Conservation (phyloP, 2,329 filamentous ascomycete genomes). For the Pseudopithomyces chartarum region DNA sequence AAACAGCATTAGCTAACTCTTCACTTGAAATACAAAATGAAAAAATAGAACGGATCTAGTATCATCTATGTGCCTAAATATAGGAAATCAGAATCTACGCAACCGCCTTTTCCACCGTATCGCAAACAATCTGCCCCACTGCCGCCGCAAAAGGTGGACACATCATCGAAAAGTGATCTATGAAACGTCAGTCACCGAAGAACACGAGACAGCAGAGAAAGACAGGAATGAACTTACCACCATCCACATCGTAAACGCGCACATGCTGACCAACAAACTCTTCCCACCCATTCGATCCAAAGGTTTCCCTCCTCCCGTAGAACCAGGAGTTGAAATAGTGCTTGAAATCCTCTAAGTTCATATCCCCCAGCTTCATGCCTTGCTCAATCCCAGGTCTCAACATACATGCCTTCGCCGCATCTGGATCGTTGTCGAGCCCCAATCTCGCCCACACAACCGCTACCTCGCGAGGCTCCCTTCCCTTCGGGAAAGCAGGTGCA, state of each 20-base stretch:
- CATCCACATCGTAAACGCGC: background rate
- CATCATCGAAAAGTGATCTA: slow-evolving; percentile 1
- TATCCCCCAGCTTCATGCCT: background rate
- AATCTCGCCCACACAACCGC: background rate
- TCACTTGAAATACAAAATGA: no score
- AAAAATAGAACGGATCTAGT: no score
- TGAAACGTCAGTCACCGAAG: background rate
- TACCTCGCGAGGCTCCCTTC: background rate
- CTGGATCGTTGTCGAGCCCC: background rate
- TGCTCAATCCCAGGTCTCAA: background rate
- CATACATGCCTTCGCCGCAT: background rate
- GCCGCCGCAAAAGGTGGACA: background rate
- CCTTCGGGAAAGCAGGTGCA: slow-evolving; percentile 1
- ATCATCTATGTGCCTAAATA: no score
- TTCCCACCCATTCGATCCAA: background rate
- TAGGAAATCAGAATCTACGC: no score
- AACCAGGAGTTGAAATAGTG: slow-evolving; percentile 1
- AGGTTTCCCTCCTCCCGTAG: background rate
- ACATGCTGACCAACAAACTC: background rate
- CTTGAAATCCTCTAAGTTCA: background rate
- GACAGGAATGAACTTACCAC: background rate
- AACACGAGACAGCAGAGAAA: no score
- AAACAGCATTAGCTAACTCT: no score
- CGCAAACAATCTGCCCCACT: background rate
- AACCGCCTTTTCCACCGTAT: background rate